Evolutionary conservation across 768 basidiomycete genomes (phyloP).

Genomic region (Mycena crocata): DNA sequence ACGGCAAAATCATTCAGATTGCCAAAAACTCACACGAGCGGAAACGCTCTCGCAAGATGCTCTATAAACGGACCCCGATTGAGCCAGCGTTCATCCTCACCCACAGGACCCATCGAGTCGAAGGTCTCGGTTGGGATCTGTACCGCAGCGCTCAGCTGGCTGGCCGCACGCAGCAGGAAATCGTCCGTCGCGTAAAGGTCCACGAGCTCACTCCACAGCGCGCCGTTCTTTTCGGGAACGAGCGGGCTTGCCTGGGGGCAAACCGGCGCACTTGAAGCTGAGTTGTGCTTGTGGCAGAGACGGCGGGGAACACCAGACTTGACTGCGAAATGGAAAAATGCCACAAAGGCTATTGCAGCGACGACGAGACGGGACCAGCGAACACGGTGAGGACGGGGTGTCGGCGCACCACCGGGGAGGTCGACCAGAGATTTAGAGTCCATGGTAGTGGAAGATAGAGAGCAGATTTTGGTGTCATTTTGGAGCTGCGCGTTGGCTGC

Average conservation of each 20-base stretch:
- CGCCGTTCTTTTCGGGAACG: slow-evolving; percentile 17
- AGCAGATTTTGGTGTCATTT: too few species aligned
- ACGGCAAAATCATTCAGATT: neutral
- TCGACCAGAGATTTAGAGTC: slow-evolving; percentile 3
- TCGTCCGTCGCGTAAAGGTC: slow-evolving; percentile 32
- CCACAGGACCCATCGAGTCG: slow-evolving; percentile 59
- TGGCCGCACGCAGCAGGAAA: slow-evolving; percentile 44
- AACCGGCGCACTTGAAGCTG: neutral
- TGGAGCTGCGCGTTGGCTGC: too few species aligned
- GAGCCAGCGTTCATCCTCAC: slow-evolving; percentile 58
- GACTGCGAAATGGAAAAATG: neutral
- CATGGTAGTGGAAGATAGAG: too few species aligned
- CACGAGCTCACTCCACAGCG: slow-evolving; percentile 24
- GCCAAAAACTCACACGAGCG: slow-evolving; percentile 55
- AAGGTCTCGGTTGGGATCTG: slow-evolving; percentile 57
- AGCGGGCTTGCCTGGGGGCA: slow-evolving; percentile 20
- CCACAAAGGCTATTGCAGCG: neutral
- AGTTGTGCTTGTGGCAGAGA: neutral
- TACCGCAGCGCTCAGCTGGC: slow-evolving; percentile 49
- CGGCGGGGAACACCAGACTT: neutral
- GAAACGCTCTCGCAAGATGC: slow-evolving; percentile 59
- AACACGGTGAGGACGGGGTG: slow-evolving; percentile 4
- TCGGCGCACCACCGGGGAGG: slow-evolving; percentile 12
- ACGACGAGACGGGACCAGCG: slow-evolving; percentile 5
- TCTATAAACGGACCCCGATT: slow-evolving; percentile 50